Evolutionary conservation across 495 filamentous ascomycete species (phyloP), one percentile per base, ranked within the genome.

Genomic region (Penicillium subrubescens): DNA sequence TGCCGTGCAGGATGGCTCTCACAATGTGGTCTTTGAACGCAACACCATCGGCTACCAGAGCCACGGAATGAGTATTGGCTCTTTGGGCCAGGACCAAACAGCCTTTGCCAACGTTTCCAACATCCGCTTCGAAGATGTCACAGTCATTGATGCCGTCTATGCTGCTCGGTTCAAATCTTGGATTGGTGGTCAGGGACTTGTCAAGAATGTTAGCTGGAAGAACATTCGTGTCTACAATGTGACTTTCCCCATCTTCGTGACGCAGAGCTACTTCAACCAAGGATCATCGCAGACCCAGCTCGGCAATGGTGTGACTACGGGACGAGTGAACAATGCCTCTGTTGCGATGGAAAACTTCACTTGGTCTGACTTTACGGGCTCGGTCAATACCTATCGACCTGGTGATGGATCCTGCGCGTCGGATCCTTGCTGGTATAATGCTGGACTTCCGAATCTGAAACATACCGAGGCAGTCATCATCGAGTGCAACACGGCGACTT

Each of bases 191-290:
- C 76, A 78, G 41, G 79, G 78, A 1, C 67, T 80, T 0, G 77
- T 71, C 19, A 75, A 73, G 60, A 77, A 82, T 55, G 71, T 82
- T 51, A 76, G 70, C 25, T 82, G 78, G 79, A 71, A 71, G 57
- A 78, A 80, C 57, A 80, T 80, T 43, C 69, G 76, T 21, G 64
- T 74, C 17, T 78, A 74, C 69, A 82, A 81, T 64, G 78, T 81
- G 35, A 77, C 79, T 2, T 82, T 82, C 57, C 79, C 78, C 0
- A 79, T 81, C 46, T 81, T 80, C 54, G 78, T 80, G 8, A 80
- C 77, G 12, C 77, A 80, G 63, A 78, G 68, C 53, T 81, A 79
- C 64, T 54, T 61, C 69, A 75, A 81, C 52, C 74, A 79, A 53
- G 69, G 71, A 25, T 72, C 65, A 10, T 70, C 65, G 8, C 64